Base-by-base conservation (phyloP, 257 asterid genomes). In the Misopates orontium region DNA sequence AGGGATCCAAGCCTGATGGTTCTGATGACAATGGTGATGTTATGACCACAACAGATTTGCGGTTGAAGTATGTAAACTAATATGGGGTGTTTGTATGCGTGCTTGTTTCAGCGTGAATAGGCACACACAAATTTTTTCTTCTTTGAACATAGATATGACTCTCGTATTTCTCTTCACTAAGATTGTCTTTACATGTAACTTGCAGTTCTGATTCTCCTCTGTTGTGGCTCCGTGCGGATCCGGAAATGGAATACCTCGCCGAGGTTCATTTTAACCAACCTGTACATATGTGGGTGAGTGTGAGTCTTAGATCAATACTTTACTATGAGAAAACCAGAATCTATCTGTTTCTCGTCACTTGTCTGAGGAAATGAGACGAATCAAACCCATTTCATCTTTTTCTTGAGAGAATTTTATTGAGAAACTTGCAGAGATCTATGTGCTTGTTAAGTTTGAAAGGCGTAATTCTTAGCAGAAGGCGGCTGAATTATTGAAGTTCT, bases 221-320 rank as follows among this genome's bases (percentile, higher is more conserved):
- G 73, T 68, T 90, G 85, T 94, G 99, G 99, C 86, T 90, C 66
- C 87, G 96, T 18, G 99, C 95, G 18, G 99, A 94, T 78, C 99
- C 99, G 45, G 99, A 94, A 78, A 80, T 94, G 93, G 99, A 94
- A 81, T 94, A 90, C 79, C 95, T 94, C 48, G 99, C 96, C 62
- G 96, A 90, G 74, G 76, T 90, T 73, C 92, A 84, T 77, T 81
- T 86, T 70, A 88, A 82, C 74, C 97, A 94, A 80, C 99, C 99
- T 66, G 84, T 88, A 41, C 97, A 88, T 83, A 94, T 90, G 96
- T 94, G 97, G 99, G 97, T 94, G 84, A 85, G 99, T 80, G 66
- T 72, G 66, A 41, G 45, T 54, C 24, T 64, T 59, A 22, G 48
- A 64, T 60, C 23, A 19, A 23, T 10, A 18, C 14, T 15, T 23